Conservation (phyloP, 345 rosid genomes). For the Mangifera indica region DNA sequence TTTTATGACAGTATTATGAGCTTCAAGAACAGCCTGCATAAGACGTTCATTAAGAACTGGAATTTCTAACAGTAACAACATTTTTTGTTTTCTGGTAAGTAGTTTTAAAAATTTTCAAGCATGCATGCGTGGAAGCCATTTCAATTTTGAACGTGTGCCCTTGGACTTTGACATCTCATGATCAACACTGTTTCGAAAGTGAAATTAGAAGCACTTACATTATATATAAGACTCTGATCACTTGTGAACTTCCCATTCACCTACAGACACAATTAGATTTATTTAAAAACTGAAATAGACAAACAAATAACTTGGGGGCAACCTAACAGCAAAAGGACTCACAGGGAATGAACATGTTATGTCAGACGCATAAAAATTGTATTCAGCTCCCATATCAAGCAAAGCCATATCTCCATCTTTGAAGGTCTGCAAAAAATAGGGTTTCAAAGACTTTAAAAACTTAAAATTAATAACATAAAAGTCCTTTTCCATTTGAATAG, state of each 20-base stretch:
- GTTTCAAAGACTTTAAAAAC: slow-evolving; percentile 1
- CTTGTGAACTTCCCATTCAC: slow-evolving; percentile 92
- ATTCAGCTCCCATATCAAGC: slow-evolving; percentile 97
- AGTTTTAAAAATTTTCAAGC: slow-evolving; percentile 1
- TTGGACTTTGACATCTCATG: background rate
- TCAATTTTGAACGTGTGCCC: background rate
- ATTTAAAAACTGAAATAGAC: background rate
- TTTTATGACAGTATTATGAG: slow-evolving; percentile 79
- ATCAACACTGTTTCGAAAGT: background rate
- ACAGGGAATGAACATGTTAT: slow-evolving; percentile 96
- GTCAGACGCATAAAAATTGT: slow-evolving; percentile 89
- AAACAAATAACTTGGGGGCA: background rate
- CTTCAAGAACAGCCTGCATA: slow-evolving; percentile 76
- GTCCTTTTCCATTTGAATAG: background rate
- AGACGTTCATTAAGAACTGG: slow-evolving; percentile 17
- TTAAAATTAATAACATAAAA: background rate
- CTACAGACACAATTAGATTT: slow-evolving; percentile 36
- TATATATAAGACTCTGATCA: slow-evolving; percentile 73
- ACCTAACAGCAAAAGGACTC: slow-evolving; percentile 28
- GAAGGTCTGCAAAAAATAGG: slow-evolving; percentile 52
- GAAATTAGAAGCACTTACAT: slow-evolving; percentile 47
- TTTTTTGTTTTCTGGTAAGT: background rate
- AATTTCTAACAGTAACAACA: background rate
- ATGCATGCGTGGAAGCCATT: background rate
- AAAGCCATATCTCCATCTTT: slow-evolving; percentile 89